Conservation (phyloP, 257 asterid genomes). For the Plantago major region DNA sequence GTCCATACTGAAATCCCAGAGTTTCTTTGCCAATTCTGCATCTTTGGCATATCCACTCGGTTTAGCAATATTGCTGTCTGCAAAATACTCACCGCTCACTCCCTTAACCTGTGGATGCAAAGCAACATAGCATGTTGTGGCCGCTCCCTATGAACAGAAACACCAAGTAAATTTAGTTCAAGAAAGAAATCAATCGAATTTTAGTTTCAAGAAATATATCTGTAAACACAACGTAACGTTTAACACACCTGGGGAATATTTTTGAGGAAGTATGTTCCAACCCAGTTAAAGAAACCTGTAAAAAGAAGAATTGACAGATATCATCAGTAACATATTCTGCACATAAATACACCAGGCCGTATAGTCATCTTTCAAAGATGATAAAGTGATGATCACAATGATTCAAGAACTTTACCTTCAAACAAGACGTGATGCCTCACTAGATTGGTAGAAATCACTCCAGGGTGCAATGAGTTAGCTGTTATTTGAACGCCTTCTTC, state of each 20-base stretch:
- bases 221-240: slow-evolving; percentile 1
- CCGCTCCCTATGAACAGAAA: slow-evolving; percentile 37
- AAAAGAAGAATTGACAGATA: slow-evolving; percentile 8
- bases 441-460: slow-evolving; percentile 73
- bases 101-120: slow-evolving; percentile 66
- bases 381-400: background rate
- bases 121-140: slow-evolving; percentile 71
- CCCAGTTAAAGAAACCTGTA: slow-evolving; percentile 42
- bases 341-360: too few species aligned
- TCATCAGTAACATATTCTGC: background rate
- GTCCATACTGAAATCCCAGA: slow-evolving; percentile 69
- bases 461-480: slow-evolving; percentile 85
- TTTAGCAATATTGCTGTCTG: slow-evolving; percentile 36
- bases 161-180: background rate
- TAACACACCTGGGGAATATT: slow-evolving; percentile 54
- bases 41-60: slow-evolving; percentile 35
- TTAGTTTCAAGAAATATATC: slow-evolving; percentile 4
- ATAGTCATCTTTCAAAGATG: background rate
- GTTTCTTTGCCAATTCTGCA: slow-evolving; percentile 56
- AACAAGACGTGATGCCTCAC: slow-evolving; percentile 39
- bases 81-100: slow-evolving; percentile 63
- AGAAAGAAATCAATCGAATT: background rate
- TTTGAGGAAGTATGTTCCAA: slow-evolving; percentile 57
- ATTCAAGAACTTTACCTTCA: slow-evolving; percentile 35
- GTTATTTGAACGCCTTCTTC: slow-evolving; percentile 75